These are phyloP conservation scores for Ulota crispa DNA, from an alignment of 225 moss, liverwort and hornwort genomes.

Conservation along the genomic window DNA sequence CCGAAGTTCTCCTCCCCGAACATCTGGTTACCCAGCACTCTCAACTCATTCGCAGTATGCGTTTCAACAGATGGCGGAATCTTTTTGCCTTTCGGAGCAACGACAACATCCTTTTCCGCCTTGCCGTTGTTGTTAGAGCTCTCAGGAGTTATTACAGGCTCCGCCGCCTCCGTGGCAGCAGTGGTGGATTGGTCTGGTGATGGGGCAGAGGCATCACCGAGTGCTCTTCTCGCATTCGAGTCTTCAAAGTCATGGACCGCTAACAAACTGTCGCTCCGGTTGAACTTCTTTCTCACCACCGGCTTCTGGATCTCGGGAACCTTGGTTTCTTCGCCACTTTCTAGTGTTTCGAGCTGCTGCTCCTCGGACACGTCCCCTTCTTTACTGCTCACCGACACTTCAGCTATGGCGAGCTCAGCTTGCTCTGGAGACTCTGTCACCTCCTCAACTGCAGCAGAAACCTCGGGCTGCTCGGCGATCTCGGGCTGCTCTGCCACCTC, in stretches of 20 bases:
- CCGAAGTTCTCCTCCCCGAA: constrained; percentile 70
- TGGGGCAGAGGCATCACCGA: background rate
- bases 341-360: constrained; percentile 2
- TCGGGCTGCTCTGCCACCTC: no score
- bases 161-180: background rate
- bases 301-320: constrained; percentile 20
- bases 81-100: background rate
- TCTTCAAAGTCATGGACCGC: constrained; percentile 47
- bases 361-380: constrained; percentile 8
- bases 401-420: background rate
- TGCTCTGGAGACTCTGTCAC: background rate
- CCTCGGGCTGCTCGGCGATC: no score
- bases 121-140: background rate
- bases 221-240: constrained; percentile 20
- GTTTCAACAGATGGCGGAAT: background rate
- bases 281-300: constrained; percentile 24
- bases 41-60: constrained; percentile 57
- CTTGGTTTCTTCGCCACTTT: background rate
- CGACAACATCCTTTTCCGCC: background rate
- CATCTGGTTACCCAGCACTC: constrained; percentile 71
- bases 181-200: background rate
- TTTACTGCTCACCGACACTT: constrained; percentile 11
- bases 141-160: background rate
- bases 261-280: constrained; percentile 48
- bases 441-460: background rate